Evolutionary conservation across 202 grass and related monocot species (phyloP), one percentile per base, ranked within the genome.

Genomic region (Panicum virgatum): DNA sequence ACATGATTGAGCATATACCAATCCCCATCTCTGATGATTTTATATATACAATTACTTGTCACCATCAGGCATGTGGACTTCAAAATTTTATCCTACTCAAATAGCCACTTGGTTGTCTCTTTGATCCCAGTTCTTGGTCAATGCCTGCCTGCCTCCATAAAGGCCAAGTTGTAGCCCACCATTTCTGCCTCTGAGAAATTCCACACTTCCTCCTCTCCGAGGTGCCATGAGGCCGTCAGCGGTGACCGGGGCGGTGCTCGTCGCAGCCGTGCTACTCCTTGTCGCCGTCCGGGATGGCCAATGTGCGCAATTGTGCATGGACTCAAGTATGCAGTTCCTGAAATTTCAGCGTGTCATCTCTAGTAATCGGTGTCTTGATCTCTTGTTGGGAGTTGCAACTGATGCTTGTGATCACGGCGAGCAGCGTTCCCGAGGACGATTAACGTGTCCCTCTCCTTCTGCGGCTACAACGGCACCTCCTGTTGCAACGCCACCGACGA

Each of bases 401-500:
- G 81, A 79, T 66, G 50, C 43, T 56, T 56, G 45, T 15, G 3
- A 84, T 82, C 37, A 54, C 65, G 82, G 36, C 2, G 69, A 52
- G 45, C 85, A 97, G 94, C 84, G 58, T 88, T 80, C 22, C 94
- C 94, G 5, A 64, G 88, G 81, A 66, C 64, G 20, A 62, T 86
- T 11, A 97, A 97, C 61, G 67, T 43, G 7, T 81, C 91, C 7
- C 89, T 97, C 43, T 22, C 81, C 34, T 98, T 95, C 87, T 98
- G 96, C 67, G 84, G 83, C 29, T 91, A 95, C 76, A 90, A 88
- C 66, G 88, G 80, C 22, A 91, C 82, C 30, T 79, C 90, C 62
- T 98, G 92, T 81, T 98, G 96, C 88, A 89, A 94, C 79, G 56
- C 78, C 13, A 92, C 79, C 23, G 90, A 98, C 32, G 95, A 94